Evolutionary conservation across 345 rosid species (phyloP).

Genomic region (Rubroshorea leprosula): DNA sequence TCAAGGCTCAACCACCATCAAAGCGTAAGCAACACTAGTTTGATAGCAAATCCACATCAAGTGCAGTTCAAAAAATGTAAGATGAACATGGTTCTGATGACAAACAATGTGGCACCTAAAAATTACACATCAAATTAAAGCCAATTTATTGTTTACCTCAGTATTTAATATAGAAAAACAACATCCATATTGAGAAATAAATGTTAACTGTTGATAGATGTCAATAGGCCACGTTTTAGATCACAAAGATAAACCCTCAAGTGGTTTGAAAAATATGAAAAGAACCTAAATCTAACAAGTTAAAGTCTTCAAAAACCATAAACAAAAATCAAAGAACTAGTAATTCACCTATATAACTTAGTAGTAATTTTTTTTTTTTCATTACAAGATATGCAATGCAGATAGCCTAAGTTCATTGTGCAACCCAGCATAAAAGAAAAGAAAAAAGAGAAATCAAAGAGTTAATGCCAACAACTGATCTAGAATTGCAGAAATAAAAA

Average conservation of each 20-base stretch:
- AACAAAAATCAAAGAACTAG: conserved; percentile 12
- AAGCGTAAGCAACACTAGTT: conserved; percentile 5
- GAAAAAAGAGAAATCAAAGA: too few species aligned
- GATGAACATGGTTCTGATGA: conserved; percentile 6
- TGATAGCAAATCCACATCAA: not conserved
- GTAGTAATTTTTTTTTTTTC: too few species aligned
- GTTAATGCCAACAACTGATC: too few species aligned
- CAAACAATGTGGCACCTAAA: too few species aligned
- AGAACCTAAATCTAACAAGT: not conserved
- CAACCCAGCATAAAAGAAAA: too few species aligned
- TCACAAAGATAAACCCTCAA: too few species aligned
- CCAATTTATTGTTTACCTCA: not conserved
- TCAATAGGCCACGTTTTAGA: conserved; percentile 3
- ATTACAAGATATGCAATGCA: too few species aligned
- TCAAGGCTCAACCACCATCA: conserved; percentile 22
- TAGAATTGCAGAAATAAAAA: too few species aligned
- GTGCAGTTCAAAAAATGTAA: not conserved
- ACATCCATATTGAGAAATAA: conserved; percentile 6
- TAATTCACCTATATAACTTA: too few species aligned
- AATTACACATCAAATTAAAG: not conserved
- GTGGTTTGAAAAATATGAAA: too few species aligned
- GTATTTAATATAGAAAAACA: conserved; percentile 1
- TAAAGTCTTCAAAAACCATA: not conserved
- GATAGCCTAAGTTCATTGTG: too few species aligned
- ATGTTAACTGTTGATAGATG: not conserved